Evolutionary conservation across 257 asterid species (phyloP).

Genomic region (Salvia miltiorrhiza): DNA sequence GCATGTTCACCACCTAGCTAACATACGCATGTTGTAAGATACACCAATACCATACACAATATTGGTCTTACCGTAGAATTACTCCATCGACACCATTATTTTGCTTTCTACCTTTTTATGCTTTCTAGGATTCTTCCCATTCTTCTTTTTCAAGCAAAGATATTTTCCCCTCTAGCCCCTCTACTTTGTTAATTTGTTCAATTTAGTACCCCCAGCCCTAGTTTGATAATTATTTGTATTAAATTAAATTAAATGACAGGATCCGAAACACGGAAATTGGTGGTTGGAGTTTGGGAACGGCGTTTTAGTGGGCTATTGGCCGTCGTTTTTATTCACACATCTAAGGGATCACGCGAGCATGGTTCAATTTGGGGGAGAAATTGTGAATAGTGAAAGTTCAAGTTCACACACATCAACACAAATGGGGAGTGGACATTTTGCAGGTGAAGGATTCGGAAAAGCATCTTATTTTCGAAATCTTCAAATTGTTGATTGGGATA

Average conservation of each 20-base stretch:
- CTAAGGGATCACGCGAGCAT: constrained; percentile 46
- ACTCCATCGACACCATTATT: constrained; percentile 42
- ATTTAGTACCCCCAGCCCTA: not conserved
- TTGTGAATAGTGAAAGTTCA: constrained; percentile 39
- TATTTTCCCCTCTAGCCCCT: constrained; percentile 18
- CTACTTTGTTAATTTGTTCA: constrained; percentile 13
- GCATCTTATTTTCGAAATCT: constrained; percentile 56
- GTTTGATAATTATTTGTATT: too few species aligned
- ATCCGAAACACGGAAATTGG: constrained; percentile 66
- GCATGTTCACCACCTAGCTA: constrained; percentile 27
- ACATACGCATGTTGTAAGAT: constrained; percentile 34
- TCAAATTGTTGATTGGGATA: constrained; percentile 51
- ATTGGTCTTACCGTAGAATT: constrained; percentile 25
- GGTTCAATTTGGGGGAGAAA: constrained; percentile 56
- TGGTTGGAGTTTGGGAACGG: constrained; percentile 63
- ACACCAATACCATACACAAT: not conserved
- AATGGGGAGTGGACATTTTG: constrained; percentile 69
- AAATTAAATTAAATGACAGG: constrained; percentile 21
- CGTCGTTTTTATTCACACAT: constrained; percentile 49
- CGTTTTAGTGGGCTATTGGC: constrained; percentile 57
- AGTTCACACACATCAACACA: constrained; percentile 45
- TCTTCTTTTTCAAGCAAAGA: constrained; percentile 51
- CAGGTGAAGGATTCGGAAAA: constrained; percentile 55
- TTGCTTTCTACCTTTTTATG: constrained; percentile 36
- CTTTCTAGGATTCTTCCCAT: constrained; percentile 50